A percentile compares a stretch with the other conserved stretches of the same genome.
Evolutionary conservation across 345 rosid species (phyloP).

Genomic region (Dipteronia sinensis): DNA sequence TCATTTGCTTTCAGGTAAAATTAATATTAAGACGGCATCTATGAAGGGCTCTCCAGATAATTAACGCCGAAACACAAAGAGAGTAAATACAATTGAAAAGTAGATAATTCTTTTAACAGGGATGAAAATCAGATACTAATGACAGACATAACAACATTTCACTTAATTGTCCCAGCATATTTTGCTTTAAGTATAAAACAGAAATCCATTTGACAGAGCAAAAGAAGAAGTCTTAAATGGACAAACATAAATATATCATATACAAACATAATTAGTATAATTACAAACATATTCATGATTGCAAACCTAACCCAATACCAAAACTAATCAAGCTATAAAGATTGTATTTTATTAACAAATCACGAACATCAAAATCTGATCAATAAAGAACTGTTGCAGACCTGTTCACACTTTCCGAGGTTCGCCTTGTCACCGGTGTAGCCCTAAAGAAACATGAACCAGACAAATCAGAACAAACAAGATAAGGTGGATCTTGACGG

Average conservation of each 20-base stretch:
- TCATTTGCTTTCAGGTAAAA: neutral
- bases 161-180: neutral
- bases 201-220: neutral
- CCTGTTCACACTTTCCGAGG: slow-evolving; percentile 99
- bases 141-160: neutral
- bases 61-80: neutral
- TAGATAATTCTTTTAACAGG: neutral
- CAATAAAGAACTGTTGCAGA: slow-evolving; percentile 30
- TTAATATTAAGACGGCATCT: neutral
- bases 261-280: neutral
- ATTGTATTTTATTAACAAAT: slow-evolving; percentile 3
- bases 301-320: slow-evolving; percentile 5
- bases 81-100: neutral
- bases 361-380: slow-evolving; percentile 6
- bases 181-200: neutral
- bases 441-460: slow-evolving; percentile 42
- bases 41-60: neutral
- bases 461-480: slow-evolving; percentile 20
- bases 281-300: neutral
- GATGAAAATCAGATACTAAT: neutral
- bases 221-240: neutral
- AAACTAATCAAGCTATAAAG: slow-evolving; percentile 8
- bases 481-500: neutral
- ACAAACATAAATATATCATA: neutral
- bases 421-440: slow-evolving; percentile 79